Evolutionary conservation across 148 eudicot species (phyloP), one percentile per base, ranked within the genome.

Genomic region (Persicaria maculosa): DNA sequence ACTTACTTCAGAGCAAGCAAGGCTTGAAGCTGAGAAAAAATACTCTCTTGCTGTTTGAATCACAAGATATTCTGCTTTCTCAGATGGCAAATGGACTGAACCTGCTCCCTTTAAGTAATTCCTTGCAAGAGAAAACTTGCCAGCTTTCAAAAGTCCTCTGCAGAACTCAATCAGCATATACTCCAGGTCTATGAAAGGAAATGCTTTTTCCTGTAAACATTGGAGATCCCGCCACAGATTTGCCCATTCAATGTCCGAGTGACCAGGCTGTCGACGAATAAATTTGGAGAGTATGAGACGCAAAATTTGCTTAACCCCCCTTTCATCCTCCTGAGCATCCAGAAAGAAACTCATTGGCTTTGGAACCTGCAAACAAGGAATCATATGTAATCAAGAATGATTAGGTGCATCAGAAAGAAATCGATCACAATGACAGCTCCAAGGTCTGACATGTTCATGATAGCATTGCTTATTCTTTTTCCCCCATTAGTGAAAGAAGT

Each of bases 11-110:
- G 92, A 81, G 80, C 90, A 85, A 72, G 88, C 40, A 72, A 95
- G 91, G 80, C 93, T 95, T 72, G 99, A 91, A 72, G 99, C 99
- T 52, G 99, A 95, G 81, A 87, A 95, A 78, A 95, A 90, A 80
- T 86, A 92, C 75, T 95, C 99, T 77, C 93, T 85, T 12, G 97
- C 97, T 81, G 97, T 89, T 84, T 92, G 96, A 84, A 95, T 95
- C 80, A 92, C 97, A 45, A 95, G 93, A 83, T 79, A 86, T 81
- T 95, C 99, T 71, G 94, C 94, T 82, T 95, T 92, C 54, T 95
- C 97, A 68, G 89, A 71, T 80, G 96, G 82, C 91, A 95, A 81
- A 80, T 74, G 83, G 77, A 95, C 88, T 76, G 92, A 77, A 80
- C 88, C 90, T 54, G 92, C 79, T 44, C 97, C 99, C 83, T 86